These are phyloP conservation scores for Aureobasidium sp. DNA, from an alignment of 2,329 filamentous ascomycete genomes.

Conservation along the genomic window DNA sequence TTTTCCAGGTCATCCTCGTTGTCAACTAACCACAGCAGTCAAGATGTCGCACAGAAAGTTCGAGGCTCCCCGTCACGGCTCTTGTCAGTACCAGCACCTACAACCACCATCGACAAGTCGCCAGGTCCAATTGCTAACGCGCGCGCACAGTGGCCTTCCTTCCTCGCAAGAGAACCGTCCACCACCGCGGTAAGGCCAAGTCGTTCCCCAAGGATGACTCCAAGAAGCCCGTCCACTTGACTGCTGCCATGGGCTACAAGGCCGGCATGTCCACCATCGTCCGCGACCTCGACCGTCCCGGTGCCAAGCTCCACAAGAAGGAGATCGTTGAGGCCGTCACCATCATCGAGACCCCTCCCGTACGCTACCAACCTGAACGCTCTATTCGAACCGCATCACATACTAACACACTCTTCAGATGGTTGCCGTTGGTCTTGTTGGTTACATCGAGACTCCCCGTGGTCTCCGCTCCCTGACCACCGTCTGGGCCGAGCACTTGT, in stretches of 20 bases:
- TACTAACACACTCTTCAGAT: constrained; percentile 54
- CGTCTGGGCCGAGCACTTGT: constrained; percentile 98
- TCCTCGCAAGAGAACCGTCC: constrained; percentile 74
- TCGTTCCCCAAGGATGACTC: constrained; percentile 99
- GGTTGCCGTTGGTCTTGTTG: constrained; percentile 99
- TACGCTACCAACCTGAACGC: constrained; percentile 34
- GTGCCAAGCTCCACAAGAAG: constrained; percentile 99
- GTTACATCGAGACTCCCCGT: constrained; percentile 99
- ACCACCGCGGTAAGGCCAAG: constrained; percentile 97
- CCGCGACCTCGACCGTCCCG: constrained; percentile 96
- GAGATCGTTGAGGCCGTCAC: constrained; percentile 85
- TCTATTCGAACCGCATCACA: background rate
- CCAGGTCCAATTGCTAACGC: constrained; percentile 5
- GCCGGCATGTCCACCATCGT: constrained; percentile 99
- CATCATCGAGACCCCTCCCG: constrained; percentile 88
- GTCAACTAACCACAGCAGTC: constrained; percentile 17
- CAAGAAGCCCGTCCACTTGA: constrained; percentile 99
- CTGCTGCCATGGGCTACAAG: constrained; percentile 98
- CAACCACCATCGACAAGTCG: background rate
- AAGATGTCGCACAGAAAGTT: constrained; percentile 57
- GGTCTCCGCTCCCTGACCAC: constrained; percentile 98
- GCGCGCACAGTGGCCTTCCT: constrained; percentile 36
- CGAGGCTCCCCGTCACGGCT: constrained; percentile 89
- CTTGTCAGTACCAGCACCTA: constrained; percentile 22
- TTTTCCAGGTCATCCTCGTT: constrained; percentile 6